Evolutionary conservation across 805 yeast species (phyloP), one percentile per base, ranked within the genome.

Genomic region (Middelhovenomyces tepae): DNA sequence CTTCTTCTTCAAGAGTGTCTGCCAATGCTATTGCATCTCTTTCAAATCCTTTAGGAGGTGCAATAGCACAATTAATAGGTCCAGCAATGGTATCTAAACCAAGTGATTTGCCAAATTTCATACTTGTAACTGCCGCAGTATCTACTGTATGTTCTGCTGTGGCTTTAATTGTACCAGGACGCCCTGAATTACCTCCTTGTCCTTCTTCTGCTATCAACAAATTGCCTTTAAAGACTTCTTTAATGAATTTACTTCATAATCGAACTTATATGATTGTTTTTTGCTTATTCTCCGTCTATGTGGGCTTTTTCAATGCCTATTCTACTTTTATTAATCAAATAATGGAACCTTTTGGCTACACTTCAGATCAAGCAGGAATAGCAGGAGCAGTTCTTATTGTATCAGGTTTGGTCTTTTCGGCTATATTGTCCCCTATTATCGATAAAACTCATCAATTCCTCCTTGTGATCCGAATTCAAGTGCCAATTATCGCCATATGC

Each of bases 21-120:
- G 59, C 59, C n/a, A 54, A 54, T 32, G 59, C 59, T 8, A 40
- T 54, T 16, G 56, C 54, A 4, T 47, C 58, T 11, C 37, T 54
- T 21, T 45, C 59, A 4, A 54, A 54, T 34, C 59, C 59, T 1
- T 42, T 54, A 7, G 59, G 59, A 7, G 59, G 54, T 9, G 59
- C 59, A 10, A 42, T 54, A 22, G 59, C 54, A 9, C 52, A 51
- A 28, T 46, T 54, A 1, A 51, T 54, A 6, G 54, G 58, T 9
- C 59, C 59, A 7, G 48, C 54, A 2, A 41, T 53, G 27, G 55
- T 53, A 5, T 32, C 48, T 9, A 22, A 46, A 13, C 27, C 47
- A 7, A 34, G 38, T 22, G 34, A 48, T 18, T 23, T 54, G 28
- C 44, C 52, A 3, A 28, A 39, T 23, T 44, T 43, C 33, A 35